Evolutionary conservation across 2,329 filamentous ascomycete genomes (phyloP), one percentile per base, ranked within the genome.

Genomic region (Cytospora leucostoma): DNA sequence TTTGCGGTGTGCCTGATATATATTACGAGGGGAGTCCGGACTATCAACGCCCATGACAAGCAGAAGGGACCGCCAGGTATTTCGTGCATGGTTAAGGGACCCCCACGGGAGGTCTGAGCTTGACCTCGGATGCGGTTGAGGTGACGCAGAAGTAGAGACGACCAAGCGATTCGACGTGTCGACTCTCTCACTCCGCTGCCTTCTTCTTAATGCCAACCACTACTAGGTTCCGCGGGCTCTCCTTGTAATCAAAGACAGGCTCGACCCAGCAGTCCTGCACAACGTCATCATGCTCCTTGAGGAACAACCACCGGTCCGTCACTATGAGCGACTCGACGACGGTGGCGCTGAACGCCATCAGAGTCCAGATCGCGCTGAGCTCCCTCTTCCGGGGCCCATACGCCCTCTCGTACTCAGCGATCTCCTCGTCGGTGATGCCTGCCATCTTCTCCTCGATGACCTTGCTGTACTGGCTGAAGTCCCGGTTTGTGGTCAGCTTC

Each of bases 321-420:
- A 96, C 92, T 70, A 99, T 94, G 64, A 96, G 80, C 37, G 92
- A 92, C 79, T 99, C 95, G 2, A 96, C 88, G 4, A 97, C 89
- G 21, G 87, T 87, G 3, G 94, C 93, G 74, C 92, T 96, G 71
- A 97, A 97, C 1, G 95, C 93, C 94, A 99, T 99, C 70, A 99
- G 75, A 69, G 87, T 92, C 95, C 95, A 99, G 64, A 96, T 86
- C 8, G 96, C 84, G 71, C 90, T 92, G 47, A 99, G 78, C 72
- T 97, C 90, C 70, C 92, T 90, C 78, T 90, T 92, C 61, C 89
- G 82, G 47, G 82, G 80, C 35, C 74, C 74, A 75, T 89, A 97
- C 50, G 76, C 73, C 11, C 73, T 71, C 71, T 91, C 89, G 73
- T 98, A 99, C 15, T 70, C 75, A 11, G 82, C 79, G 55, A 98